Percentiles rank a stretch among this genome's conserved stretches.
Conservation (phyloP, 2,329 filamentous ascomycete species). For the Colletotrichum tropicicola region DNA sequence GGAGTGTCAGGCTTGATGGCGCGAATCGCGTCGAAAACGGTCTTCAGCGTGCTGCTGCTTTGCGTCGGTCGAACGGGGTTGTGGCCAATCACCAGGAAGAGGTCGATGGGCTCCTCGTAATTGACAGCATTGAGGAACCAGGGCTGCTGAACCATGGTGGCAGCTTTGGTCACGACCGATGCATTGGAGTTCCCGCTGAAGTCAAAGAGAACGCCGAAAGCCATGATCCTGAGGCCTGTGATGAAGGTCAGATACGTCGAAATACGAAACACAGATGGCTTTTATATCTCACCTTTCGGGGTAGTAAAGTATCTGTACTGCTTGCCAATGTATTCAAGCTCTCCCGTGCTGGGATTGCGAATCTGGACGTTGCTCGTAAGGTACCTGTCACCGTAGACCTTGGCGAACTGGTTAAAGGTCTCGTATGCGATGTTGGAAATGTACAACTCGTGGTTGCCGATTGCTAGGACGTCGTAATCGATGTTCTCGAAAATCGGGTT, state of each 20-base stretch:
- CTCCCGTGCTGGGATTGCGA: slow-evolving; percentile 45
- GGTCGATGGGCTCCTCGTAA: slow-evolving; percentile 62
- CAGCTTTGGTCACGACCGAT: slow-evolving; percentile 66
- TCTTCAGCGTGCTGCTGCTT: slow-evolving; percentile 51
- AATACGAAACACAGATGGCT: neutral
- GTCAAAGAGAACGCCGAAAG: slow-evolving; percentile 54
- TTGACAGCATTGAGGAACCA: slow-evolving; percentile 71
- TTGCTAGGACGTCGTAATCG: slow-evolving; percentile 53
- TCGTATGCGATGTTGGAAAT: slow-evolving; percentile 69
- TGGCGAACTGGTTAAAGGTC: slow-evolving; percentile 66
- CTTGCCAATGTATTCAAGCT: slow-evolving; percentile 52
- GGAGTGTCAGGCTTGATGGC: slow-evolving; percentile 63
- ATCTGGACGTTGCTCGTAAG: slow-evolving; percentile 57
- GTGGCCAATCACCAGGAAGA: slow-evolving; percentile 72
- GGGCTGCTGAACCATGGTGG: slow-evolving; percentile 57
- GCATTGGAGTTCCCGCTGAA: slow-evolving; percentile 67
- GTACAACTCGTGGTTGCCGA: slow-evolving; percentile 72
- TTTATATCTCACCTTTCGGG: slow-evolving; percentile 35
- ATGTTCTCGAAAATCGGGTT: slow-evolving; percentile 54
- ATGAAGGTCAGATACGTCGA: fast-evolving
- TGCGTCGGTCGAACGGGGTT: slow-evolving; percentile 62
- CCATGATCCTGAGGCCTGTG: slow-evolving; percentile 49
- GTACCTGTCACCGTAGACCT: slow-evolving; percentile 59
- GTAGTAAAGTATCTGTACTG: slow-evolving; percentile 56
- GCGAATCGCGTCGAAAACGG: slow-evolving; percentile 67